Percentiles rank a stretch among this genome's conserved stretches.
These are phyloP conservation scores for Raphanus raphanistrum DNA, from an alignment of 345 rosid genomes.

Conservation along the genomic window DNA sequence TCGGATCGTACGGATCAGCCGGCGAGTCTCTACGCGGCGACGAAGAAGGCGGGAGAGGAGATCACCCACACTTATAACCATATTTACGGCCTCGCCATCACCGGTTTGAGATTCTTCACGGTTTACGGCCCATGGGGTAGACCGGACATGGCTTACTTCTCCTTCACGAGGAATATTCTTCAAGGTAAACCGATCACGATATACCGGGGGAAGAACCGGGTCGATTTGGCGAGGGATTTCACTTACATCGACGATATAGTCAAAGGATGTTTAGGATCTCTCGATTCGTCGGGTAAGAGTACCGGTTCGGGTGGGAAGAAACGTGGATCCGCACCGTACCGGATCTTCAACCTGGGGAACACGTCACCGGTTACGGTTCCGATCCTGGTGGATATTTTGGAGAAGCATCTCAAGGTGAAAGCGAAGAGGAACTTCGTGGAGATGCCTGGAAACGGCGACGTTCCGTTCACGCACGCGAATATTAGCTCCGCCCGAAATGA, in stretches of 20 bases:
- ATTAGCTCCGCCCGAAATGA: constrained; percentile 61
- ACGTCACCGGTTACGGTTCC: constrained; percentile 87
- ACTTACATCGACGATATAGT: constrained; percentile 84
- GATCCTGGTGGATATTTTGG: constrained; percentile 61
- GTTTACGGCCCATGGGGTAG: constrained; percentile 91
- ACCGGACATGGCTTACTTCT: constrained; percentile 90
- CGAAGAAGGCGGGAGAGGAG: constrained; percentile 84
- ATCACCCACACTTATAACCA: constrained; percentile 81
- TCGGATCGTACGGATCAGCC: constrained; percentile 73
- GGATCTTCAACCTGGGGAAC: constrained; percentile 73
- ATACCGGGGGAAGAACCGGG: constrained; percentile 64
- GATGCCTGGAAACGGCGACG: constrained; percentile 95
- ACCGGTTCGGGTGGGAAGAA: constrained; percentile 89
- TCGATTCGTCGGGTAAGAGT: constrained; percentile 67
- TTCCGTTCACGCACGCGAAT: constrained; percentile 81
- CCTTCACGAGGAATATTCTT: constrained; percentile 58
- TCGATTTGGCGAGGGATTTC: constrained; percentile 73
- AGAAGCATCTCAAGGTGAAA: constrained; percentile 62
- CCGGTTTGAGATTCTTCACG: constrained; percentile 79
- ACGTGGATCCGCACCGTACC: constrained; percentile 58
- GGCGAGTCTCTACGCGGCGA: constrained; percentile 84
- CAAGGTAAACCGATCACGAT: constrained; percentile 78
- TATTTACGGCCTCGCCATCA: constrained; percentile 74
- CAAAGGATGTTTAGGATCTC: constrained; percentile 69
- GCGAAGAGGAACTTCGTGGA: constrained; percentile 61